Evolutionary conservation across 2,329 filamentous ascomycete species (phyloP).

Genomic region (Xylaria sp.): DNA sequence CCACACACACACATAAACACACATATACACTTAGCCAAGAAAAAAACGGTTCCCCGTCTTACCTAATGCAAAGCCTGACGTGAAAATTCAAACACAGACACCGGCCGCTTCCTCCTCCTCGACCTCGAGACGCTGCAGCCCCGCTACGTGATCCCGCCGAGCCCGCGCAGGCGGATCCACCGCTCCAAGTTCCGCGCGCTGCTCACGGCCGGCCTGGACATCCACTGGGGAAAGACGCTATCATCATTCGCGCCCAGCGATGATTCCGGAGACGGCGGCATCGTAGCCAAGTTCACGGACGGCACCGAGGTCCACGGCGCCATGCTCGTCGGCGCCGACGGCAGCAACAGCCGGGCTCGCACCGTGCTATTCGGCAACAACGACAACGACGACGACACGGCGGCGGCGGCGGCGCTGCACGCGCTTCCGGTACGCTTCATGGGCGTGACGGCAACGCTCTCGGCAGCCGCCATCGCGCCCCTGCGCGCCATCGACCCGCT

Average conservation of each 20-base stretch:
- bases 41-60: no score
- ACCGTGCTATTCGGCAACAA: conserved; percentile 2
- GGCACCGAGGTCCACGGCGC: conserved; percentile 16
- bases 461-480: conserved; percentile 8
- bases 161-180: conserved; percentile 18
- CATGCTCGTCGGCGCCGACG: conserved; percentile 30
- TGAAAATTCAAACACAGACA: conserved; percentile 22
- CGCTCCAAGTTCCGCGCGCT: conserved; percentile 20
- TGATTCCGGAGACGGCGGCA: not conserved
- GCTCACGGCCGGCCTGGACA: conserved; percentile 13
- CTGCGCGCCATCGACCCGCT: conserved; percentile 27
- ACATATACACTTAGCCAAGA: no score
- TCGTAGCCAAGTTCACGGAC: conserved; percentile 23
- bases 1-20: no score
- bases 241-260: conserved; percentile 2
- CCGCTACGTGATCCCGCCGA: conserved; percentile 22
- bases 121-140: conserved; percentile 21
- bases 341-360: conserved; percentile 17
- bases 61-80: not conserved
- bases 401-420: not conserved
- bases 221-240: conserved; percentile 27
- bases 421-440: conserved; percentile 22
- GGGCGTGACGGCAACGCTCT: conserved; percentile 9
- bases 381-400: no score
- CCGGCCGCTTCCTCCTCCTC: conserved; percentile 26